Percentiles rank a stretch among this genome's conserved stretches.
phyloP scores from a whole-genome alignment of 352 stramenopile species.

The Phytophthora idaei region DNA sequence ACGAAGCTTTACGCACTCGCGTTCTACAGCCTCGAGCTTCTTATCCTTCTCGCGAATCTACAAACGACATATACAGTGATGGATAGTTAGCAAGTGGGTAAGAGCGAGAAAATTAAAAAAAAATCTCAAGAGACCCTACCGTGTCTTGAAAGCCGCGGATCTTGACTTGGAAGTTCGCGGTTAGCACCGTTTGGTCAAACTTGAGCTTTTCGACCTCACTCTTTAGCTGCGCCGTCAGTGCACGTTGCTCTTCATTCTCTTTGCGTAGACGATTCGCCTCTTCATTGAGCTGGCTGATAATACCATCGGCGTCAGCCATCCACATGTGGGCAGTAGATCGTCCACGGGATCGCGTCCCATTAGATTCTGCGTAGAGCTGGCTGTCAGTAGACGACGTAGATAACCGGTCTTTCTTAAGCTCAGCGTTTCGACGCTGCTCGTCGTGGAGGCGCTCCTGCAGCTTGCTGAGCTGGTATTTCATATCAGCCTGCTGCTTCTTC shows the following conservation, averaged over 20 bases:
- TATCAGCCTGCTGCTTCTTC: constrained; percentile 63
- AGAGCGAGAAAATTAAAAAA: too few species aligned
- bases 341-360: constrained; percentile 47
- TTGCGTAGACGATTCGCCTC: constrained; percentile 73
- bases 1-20: constrained; percentile 73
- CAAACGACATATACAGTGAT: constrained; percentile 5
- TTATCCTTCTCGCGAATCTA: constrained; percentile 87
- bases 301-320: constrained; percentile 87
- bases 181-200: constrained; percentile 76
- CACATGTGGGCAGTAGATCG: constrained; percentile 77
- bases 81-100: constrained; percentile 7
- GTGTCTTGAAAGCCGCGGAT: constrained; percentile 77
- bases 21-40: constrained; percentile 73
- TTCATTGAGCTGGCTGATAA: constrained; percentile 81
- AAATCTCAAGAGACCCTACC: constrained; percentile 22
- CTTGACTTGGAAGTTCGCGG: constrained; percentile 84
- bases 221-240: constrained; percentile 51
- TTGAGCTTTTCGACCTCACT: constrained; percentile 77
- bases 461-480: constrained; percentile 60
- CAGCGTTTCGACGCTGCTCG: constrained; percentile 65
- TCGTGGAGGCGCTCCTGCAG: constrained; percentile 68
- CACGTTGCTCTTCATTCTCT: constrained; percentile 77
- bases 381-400: constrained; percentile 51
- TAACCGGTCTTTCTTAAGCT: constrained; percentile 52
- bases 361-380: constrained; percentile 45